Conservation (phyloP, 768 basidiomycete species). For the Phaffia tasmanica region DNA sequence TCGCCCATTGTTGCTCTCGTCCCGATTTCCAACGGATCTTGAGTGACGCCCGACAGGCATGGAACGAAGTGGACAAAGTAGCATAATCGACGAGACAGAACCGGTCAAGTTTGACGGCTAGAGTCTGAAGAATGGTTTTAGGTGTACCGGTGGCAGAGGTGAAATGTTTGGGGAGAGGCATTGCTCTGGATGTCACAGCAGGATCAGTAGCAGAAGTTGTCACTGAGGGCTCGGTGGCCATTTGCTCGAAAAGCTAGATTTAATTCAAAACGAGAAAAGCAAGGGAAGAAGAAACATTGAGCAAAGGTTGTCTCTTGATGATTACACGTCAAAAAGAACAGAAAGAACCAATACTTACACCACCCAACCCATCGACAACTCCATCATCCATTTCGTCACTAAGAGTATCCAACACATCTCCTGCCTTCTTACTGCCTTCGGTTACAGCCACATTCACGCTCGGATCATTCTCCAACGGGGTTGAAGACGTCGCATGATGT, state of each 20-base stretch:
- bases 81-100: slow-evolving; percentile 64
- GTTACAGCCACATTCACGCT: slow-evolving; percentile 5
- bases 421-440: slow-evolving; percentile 32
- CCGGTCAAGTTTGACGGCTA: slow-evolving; percentile 43
- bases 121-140: slow-evolving; percentile 50
- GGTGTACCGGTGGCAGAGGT: slow-evolving; percentile 60
- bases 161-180: slow-evolving; percentile 73
- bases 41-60: slow-evolving; percentile 62
- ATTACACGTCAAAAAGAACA: fast-evolving
- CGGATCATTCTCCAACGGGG: slow-evolving; percentile 17
- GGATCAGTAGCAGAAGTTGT: slow-evolving; percentile 45
- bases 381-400: slow-evolving; percentile 46
- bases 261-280: not conserved
- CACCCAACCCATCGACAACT: slow-evolving; percentile 45
- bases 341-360: not conserved
- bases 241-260: slow-evolving; percentile 19
- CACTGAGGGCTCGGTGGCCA: slow-evolving; percentile 38
- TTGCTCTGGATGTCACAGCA: slow-evolving; percentile 49
- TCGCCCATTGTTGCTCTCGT: slow-evolving; percentile 54
- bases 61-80: slow-evolving; percentile 55
- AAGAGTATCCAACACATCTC: slow-evolving; percentile 59
- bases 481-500: not conserved
- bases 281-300: not conserved
- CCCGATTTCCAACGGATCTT: slow-evolving; percentile 61
- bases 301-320: not conserved